A percentile compares a stretch with the other conserved stretches of the same genome.
These are phyloP conservation scores for Suillus clintonianus DNA, from an alignment of 768 basidiomycete species.

Conservation along the genomic window DNA sequence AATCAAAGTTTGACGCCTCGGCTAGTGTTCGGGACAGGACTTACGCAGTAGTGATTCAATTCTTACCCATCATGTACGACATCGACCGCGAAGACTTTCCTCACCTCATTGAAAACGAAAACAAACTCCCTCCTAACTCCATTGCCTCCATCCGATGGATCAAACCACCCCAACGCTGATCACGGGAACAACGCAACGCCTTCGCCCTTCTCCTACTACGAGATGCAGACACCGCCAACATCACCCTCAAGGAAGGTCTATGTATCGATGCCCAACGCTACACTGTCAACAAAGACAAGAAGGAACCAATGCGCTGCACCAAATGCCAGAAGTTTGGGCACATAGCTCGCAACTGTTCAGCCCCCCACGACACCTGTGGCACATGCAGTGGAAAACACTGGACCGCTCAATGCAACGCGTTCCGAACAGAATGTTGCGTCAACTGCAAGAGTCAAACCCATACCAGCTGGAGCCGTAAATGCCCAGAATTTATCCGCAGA, in stretches of 20 bases:
- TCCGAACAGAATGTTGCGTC: not conserved
- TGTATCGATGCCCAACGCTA: conserved; percentile 15
- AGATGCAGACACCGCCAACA: conserved; percentile 23
- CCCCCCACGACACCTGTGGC: not conserved
- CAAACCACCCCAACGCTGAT: conserved; percentile 18
- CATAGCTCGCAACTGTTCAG: conserved; percentile 2
- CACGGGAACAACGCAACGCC: conserved; percentile 18
- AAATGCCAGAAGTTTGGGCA: conserved; percentile 6
- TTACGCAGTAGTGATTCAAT: conserved; percentile 17
- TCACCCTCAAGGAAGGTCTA: conserved; percentile 18
- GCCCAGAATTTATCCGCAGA: conserved; percentile 6
- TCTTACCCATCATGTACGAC: conserved; percentile 21
- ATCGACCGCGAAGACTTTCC: not conserved
- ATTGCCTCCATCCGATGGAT: conserved; percentile 25
- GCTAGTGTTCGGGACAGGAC: conserved; percentile 1
- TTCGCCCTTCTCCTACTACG: conserved; percentile 24
- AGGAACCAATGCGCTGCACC: not conserved
- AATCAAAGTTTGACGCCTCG: not conserved
- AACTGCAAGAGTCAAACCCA: not conserved
- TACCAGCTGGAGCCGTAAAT: conserved; percentile 9
- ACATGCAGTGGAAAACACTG: too few relatives aligned
- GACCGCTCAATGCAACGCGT: not conserved
- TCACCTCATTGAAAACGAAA: conserved; percentile 16
- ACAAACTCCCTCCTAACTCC: not conserved
- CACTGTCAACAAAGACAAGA: conserved; percentile 9